Evolutionary conservation across 1,284 basidiomycete genomes (phyloP).

Genomic region (Afroboletus lepidellus): DNA sequence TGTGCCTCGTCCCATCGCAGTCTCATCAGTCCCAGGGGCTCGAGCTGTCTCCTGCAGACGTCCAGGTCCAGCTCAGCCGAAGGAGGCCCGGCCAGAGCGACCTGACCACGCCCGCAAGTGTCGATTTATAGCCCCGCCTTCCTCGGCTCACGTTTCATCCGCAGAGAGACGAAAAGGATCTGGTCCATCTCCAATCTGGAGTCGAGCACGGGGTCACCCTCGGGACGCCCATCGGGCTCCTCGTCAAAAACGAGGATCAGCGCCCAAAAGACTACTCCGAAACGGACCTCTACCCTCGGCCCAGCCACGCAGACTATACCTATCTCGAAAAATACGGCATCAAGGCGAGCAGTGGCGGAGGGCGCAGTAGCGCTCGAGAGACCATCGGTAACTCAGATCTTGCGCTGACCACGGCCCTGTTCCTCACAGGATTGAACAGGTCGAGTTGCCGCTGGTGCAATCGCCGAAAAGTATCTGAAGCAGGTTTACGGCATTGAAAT

Average conservation of each 20-base stretch:
- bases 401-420: slow-evolving; percentile 1
- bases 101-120: slow-evolving; percentile 89
- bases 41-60: slow-evolving; percentile 75
- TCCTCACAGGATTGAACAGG: slow-evolving; percentile 44
- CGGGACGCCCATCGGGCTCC: slow-evolving; percentile 93
- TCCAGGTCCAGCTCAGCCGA: slow-evolving; percentile 91
- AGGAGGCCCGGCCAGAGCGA: slow-evolving; percentile 95
- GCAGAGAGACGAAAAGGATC: slow-evolving; percentile 95
- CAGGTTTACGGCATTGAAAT: slow-evolving; percentile 90
- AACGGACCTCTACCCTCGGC: slow-evolving; percentile 95
- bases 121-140: slow-evolving; percentile 2
- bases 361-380: slow-evolving; percentile 92
- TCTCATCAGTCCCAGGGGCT: slow-evolving; percentile 62
- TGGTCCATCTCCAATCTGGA: slow-evolving; percentile 93
- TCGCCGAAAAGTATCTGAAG: slow-evolving; percentile 95
- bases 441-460: slow-evolving; percentile 95
- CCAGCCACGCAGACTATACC: slow-evolving; percentile 97
- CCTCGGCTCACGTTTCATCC: slow-evolving; percentile 7
- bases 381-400: slow-evolving; percentile 72
- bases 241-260: slow-evolving; percentile 98
- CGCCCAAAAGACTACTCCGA: slow-evolving; percentile 98
- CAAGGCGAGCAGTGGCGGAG: slow-evolving; percentile 96
- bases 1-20: slow-evolving; percentile 5
- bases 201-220: slow-evolving; percentile 93
- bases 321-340: slow-evolving; percentile 98